Base-by-base conservation (phyloP, 495 filamentous ascomycete species). In the Letharia lupina region DNA sequence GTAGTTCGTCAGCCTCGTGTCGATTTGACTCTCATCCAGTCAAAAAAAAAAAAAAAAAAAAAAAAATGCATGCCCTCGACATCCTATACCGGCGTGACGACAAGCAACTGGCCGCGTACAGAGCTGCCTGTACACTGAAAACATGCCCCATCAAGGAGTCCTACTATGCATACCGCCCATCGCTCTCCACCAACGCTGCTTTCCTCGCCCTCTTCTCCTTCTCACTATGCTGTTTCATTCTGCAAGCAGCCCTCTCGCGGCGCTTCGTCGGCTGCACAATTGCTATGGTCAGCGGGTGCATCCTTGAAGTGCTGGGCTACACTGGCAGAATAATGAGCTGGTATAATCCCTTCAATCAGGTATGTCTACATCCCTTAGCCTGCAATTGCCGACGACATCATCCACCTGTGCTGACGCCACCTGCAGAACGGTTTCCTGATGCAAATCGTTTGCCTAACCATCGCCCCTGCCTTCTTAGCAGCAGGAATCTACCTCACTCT, bases 401-500 rank as follows among this genome's bases (percentile, higher is more conserved):
- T 57, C 18, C 7, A 37, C 23, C 41, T 8, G 13, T 45, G n/a
- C 35, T 37, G 23, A 45, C 12, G 31, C 42, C 48, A 37, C 13
- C 20, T 3, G 16, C 18, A 73, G 4, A 63, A 72, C 62, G 84
- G 80, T 12, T 88, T 88, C 75, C 81, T 88, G 70, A 79, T 85
- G 48, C 85, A 89, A 58, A 87, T 89, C 66, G 81, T 83, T 71
- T 83, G 83, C 73, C 78, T 88, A 68, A 82, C 87, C 44, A 79
- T 88, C 7, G 83, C 81, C 10, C 87, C 86, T 0, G 86, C 84
- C 35, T 83, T 88, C 42, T 73, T 88, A 66, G 84, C 86, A 40
- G 83, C 84, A 8, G 82, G 81, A 47, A 79, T 89, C 71, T 89
- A 89, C 73, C 77, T 88, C 4, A 86, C 83, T 1, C 80, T 89